Evolutionary conservation across 129 eudicot genomes (phyloP).

Genomic region (Apium graveolens): DNA sequence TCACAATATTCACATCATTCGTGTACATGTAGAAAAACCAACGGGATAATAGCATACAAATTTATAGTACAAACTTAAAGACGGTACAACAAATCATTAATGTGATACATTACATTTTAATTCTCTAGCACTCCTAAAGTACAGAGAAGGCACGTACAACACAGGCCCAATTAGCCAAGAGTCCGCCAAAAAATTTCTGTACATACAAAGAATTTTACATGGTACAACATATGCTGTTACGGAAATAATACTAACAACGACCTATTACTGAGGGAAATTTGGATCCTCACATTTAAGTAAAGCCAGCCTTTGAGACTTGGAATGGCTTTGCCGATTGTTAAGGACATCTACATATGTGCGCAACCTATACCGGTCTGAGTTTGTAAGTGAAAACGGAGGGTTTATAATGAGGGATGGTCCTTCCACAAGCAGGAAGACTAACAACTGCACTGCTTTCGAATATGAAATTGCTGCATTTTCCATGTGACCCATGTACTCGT

Average conservation of each 20-base stretch:
- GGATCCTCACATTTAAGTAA: constrained; percentile 54
- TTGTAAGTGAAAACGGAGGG: constrained; percentile 83
- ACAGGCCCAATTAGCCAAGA: constrained; percentile 7
- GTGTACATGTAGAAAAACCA: not conserved
- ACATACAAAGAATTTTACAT: constrained; percentile 40
- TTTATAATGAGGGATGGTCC: constrained; percentile 83
- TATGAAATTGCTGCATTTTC: constrained; percentile 59
- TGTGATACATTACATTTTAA: constrained; percentile 4
- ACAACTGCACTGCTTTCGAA: constrained; percentile 61
- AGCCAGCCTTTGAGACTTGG: constrained; percentile 75
- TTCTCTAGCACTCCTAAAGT: not conserved
- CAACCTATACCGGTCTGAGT: constrained; percentile 72
- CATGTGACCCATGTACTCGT: constrained; percentile 72
- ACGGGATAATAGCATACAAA: not conserved
- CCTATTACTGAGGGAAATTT: constrained; percentile 30
- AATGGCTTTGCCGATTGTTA: constrained; percentile 69
- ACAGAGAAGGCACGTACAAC: not conserved
- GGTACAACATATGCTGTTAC: constrained; percentile 8
- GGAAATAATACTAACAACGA: not conserved
- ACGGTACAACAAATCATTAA: not conserved
- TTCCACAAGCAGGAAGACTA: constrained; percentile 74
- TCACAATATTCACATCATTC: no score
- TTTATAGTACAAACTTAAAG: not conserved
- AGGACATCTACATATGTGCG: constrained; percentile 66
- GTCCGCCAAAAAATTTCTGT: constrained; percentile 43